Percentiles rank a stretch among this genome's conserved stretches.
These are phyloP conservation scores for Coelastrella sp. DNA, from an alignment of 139 green algal genomes.

Conservation along the genomic window DNA sequence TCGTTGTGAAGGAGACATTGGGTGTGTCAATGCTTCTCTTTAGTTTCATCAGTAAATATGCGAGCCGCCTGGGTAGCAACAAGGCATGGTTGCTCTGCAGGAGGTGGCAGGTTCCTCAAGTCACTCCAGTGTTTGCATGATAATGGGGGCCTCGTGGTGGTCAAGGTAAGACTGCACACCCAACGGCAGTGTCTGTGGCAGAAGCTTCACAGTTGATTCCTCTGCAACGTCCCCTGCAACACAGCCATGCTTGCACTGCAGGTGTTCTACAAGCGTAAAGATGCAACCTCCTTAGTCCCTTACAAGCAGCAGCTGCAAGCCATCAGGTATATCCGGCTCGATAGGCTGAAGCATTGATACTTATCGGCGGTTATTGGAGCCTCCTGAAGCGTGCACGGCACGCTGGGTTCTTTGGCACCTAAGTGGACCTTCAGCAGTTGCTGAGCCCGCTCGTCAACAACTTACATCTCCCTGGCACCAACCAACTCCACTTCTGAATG, in stretches of 20 bases:
- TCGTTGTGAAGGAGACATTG: constrained; percentile 83
- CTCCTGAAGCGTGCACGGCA: too few species aligned
- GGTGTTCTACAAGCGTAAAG: constrained; percentile 48
- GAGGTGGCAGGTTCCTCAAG: constrained; percentile 89
- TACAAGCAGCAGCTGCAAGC: constrained; percentile 82
- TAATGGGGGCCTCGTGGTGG: constrained; percentile 91
- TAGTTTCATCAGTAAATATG: neutral
- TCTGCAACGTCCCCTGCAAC: too few species aligned
- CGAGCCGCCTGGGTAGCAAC: neutral
- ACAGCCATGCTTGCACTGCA: neutral
- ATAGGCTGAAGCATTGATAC: neutral
- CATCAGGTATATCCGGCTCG: constrained; percentile 65
- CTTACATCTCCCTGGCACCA: neutral
- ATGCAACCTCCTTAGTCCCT: constrained; percentile 55
- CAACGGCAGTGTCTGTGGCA: neutral
- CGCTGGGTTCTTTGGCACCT: too few species aligned
- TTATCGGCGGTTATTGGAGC: neutral
- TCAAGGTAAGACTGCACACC: constrained; percentile 79
- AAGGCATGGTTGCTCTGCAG: constrained; percentile 56
- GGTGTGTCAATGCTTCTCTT: constrained; percentile 49
- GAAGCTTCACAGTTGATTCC: neutral
- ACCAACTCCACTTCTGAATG: neutral
- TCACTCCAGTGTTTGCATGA: constrained; percentile 92
- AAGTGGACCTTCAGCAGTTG: too few species aligned
- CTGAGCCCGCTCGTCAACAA: too few species aligned